These are phyloP conservation scores for Barnettozyma populi DNA, from an alignment of 805 yeast species.

Conservation along the genomic window DNA sequence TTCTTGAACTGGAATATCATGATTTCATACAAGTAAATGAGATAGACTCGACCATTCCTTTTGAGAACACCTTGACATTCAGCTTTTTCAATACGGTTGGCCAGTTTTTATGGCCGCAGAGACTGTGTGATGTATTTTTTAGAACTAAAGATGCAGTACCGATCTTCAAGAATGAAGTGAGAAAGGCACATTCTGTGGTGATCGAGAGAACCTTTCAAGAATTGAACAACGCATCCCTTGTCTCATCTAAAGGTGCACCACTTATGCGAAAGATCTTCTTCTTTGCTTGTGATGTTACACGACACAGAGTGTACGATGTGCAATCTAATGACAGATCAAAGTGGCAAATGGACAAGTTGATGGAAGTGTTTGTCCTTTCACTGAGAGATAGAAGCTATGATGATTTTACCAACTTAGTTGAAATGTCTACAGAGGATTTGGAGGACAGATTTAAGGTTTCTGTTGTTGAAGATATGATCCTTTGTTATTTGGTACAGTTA, in stretches of 20 bases:
- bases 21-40: background rate
- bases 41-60: background rate
- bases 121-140: slow-evolving; percentile 14
- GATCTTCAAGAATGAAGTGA: slow-evolving; percentile 17
- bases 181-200: slow-evolving; percentile 13
- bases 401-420: slow-evolving; percentile 16
- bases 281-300: slow-evolving; percentile 3
- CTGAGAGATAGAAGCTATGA: slow-evolving; percentile 10
- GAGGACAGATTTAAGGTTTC: slow-evolving; percentile 2
- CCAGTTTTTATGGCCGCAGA: slow-evolving; percentile 6
- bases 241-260: slow-evolving; percentile 7
- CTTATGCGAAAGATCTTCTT: slow-evolving; percentile 8
- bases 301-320: background rate
- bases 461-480: slow-evolving; percentile 6
- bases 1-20: slow-evolving; percentile 11
- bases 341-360: background rate
- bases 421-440: slow-evolving; percentile 9
- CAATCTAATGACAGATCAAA: background rate
- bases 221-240: background rate
- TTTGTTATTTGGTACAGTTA: slow-evolving; percentile 13
- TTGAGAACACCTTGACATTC: slow-evolving; percentile 6
- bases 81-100: slow-evolving; percentile 14
- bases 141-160: slow-evolving; percentile 4
- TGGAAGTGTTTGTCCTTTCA: background rate
- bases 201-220: background rate